A percentile compares a stretch with the other conserved stretches of the same genome.
Evolutionary conservation across 2,329 filamentous ascomycete genomes (phyloP).

Genomic region (Penicillium sp.): DNA sequence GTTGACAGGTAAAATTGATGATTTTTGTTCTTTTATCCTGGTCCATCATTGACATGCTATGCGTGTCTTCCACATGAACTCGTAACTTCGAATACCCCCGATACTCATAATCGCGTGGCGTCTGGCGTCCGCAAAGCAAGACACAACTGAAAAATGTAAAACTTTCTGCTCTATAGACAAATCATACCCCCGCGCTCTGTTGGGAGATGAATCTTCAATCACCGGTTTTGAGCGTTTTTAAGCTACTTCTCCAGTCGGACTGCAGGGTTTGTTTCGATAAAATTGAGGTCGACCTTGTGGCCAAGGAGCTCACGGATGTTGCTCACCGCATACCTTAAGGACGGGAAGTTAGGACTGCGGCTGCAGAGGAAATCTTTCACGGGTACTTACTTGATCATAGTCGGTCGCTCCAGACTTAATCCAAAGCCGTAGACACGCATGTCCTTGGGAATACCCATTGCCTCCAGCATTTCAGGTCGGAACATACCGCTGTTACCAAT

Average conservation of each 20-base stretch:
- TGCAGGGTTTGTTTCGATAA: constrained; percentile 86
- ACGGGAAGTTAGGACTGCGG: constrained; percentile 8
- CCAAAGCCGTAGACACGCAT: constrained; percentile 94
- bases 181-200: constrained; percentile 4
- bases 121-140: constrained; percentile 14
- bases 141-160: constrained; percentile 16
- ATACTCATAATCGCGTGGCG: constrained; percentile 1
- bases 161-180: constrained; percentile 16
- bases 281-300: constrained; percentile 90
- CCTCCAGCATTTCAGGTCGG: constrained; percentile 91
- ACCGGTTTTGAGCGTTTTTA: constrained; percentile 14
- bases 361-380: too few relatives aligned
- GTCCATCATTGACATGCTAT: constrained; percentile 20
- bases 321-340: constrained; percentile 59
- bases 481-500: constrained; percentile 99
- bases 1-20: not conserved
- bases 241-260: constrained; percentile 83
- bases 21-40: constrained; percentile 19
- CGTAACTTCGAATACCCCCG: constrained; percentile 14
- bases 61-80: constrained; percentile 21
- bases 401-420: constrained; percentile 83
- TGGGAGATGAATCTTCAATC: constrained; percentile 3
- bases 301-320: constrained; percentile 91
- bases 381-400: constrained; percentile 81
- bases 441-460: constrained; percentile 88